Conservation (phyloP, 2,329 filamentous ascomycete species). For the Colletotrichum cordylinicola region DNA sequence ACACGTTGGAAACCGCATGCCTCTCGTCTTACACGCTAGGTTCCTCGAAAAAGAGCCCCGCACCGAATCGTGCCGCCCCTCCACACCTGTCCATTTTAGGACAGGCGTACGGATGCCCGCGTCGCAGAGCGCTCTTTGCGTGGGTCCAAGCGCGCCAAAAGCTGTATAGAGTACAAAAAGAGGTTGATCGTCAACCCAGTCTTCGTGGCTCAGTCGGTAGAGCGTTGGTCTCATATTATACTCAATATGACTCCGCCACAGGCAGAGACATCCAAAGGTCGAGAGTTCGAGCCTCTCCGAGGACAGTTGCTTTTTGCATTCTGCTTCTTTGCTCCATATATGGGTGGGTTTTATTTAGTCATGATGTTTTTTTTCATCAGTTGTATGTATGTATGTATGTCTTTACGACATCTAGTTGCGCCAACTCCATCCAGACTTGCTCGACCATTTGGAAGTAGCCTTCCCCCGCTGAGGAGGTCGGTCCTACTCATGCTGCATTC, state of each 20-base stretch:
- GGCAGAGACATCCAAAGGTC: constrained; percentile 16
- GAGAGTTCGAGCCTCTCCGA: constrained; percentile 20
- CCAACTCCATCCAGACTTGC: background rate
- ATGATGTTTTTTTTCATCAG: too few species aligned
- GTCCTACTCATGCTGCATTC: background rate
- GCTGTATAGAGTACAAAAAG: too few species aligned
- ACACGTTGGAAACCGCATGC: background rate
- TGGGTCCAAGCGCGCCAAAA: background rate
- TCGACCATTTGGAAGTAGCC: background rate
- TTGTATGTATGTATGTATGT: too few species aligned
- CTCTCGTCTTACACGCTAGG: background rate
- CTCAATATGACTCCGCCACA: background rate
- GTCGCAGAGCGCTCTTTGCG: background rate
- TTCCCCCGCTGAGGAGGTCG: background rate
- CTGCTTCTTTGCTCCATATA: too few species aligned
- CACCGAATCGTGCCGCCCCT: background rate
- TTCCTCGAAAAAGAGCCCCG: background rate
- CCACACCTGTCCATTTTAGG: background rate
- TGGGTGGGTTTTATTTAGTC: too few species aligned
- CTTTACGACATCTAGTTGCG: background rate
- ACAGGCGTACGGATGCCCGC: background rate
- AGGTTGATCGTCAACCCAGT: too few species aligned
- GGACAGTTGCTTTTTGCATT: too few species aligned
- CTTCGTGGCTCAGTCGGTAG: constrained; percentile 18
- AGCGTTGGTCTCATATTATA: constrained; percentile 16